Evolutionary conservation across 73 alveolate genomes (phyloP).

Genomic region (Tetrahymena thermophila): DNA sequence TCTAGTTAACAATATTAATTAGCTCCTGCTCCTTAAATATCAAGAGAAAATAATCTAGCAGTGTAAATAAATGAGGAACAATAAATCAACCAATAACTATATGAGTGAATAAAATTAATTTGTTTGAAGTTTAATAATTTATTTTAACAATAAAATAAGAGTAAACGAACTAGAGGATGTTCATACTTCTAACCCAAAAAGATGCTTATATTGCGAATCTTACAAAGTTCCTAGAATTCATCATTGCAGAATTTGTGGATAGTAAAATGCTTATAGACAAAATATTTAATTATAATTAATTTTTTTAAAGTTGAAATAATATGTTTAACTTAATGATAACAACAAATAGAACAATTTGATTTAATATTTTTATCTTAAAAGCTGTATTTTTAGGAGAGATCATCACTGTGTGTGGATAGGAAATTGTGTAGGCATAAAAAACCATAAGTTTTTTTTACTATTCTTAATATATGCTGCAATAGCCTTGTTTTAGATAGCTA

Average conservation of each 20-base stretch:
- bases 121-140: neutral
- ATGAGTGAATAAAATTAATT: neutral
- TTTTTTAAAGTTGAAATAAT: too few species aligned
- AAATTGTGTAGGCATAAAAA: conserved; percentile 53
- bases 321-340: too few species aligned
- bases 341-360: neutral
- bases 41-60: neutral
- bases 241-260: neutral
- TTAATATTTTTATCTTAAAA: neutral
- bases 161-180: neutral
- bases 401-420: conserved; percentile 67
- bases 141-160: neutral
- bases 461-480: neutral
- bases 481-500: neutral
- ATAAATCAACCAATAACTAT: neutral
- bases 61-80: neutral
- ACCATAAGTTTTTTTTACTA: conserved; percentile 43
- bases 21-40: neutral
- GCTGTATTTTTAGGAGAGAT: conserved; percentile 44
- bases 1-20: neutral
- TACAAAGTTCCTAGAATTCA: neutral
- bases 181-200: neutral
- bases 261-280: neutral
- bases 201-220: neutral
- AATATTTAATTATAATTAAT: too few species aligned